These are phyloP conservation scores for Dictyostelium brefeldianum DNA, from an alignment of 78 protist species.

Conservation along the genomic window DNA sequence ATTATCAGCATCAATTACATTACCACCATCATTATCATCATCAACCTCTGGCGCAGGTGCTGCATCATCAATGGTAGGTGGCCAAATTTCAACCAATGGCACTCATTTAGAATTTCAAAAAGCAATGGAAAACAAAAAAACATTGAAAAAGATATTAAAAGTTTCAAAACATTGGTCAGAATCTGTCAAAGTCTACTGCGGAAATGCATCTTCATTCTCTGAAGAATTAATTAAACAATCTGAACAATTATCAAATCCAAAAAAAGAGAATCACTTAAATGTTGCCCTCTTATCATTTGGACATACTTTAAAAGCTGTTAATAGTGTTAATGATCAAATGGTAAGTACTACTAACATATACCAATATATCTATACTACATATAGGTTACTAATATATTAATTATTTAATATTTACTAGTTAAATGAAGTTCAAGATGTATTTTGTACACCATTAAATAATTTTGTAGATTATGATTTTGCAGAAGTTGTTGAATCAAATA, in stretches of 20 bases:
- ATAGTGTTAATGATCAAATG: constrained; percentile 76
- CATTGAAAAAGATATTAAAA: constrained; percentile 48
- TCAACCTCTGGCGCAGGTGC: neutral
- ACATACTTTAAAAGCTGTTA: constrained; percentile 58
- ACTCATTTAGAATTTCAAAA: constrained; percentile 32
- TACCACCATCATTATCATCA: neutral
- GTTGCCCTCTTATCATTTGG: constrained; percentile 43
- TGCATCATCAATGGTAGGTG: neutral
- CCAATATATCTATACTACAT: neutral
- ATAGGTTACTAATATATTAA: neutral
- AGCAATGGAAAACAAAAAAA: constrained; percentile 68
- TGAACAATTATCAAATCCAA: constrained; percentile 48
- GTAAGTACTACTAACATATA: too few species aligned
- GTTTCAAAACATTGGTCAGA: constrained; percentile 65
- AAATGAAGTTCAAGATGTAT: constrained; percentile 79
- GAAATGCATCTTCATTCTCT: constrained; percentile 39
- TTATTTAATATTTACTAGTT: neutral
- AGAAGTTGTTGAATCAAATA: constrained; percentile 72
- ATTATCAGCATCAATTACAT: constrained; percentile 16
- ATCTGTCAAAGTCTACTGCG: constrained; percentile 48
- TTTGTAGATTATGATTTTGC: constrained; percentile 81
- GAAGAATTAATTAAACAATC: constrained; percentile 70
- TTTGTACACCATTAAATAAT: constrained; percentile 71
- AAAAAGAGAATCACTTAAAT: constrained; percentile 33
- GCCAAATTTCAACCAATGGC: neutral